Base-by-base conservation (phyloP, 1,284 basidiomycete genomes). In the Malassezia vespertilionis region DNA sequence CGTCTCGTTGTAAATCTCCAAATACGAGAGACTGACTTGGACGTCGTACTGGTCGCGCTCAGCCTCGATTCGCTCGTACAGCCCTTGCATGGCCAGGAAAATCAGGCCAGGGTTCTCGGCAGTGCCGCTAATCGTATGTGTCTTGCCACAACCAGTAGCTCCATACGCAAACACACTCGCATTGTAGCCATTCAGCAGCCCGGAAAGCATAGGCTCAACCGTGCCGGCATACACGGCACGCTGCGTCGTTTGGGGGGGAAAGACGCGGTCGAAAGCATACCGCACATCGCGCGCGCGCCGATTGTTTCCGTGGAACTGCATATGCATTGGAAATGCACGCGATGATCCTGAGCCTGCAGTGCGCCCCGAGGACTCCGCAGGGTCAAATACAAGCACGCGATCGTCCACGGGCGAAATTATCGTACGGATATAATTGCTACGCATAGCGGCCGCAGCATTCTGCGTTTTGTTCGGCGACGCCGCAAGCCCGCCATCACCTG, bases 1-100 rank as follows among this genome's bases (percentile, higher is more conserved):
- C 40, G 57, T 61, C 38, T 70, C 67, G 45, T 70, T 70, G 58
- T 70, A 70, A 53, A 70, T 70, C 44, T 70, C 67, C 35, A 70
- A 58, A 36, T 70, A 70, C 2, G 65, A 65, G 15, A 70, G 63
- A 5, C 64, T 53, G 32, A 70, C 50, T 5, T 65, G 47, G 4
- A 65, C 61, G 20, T 69, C 65, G n/a, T 46, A 60, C 31, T 70
- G 65, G 20, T 53, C 52, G 5, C 44, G 40, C 0, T 57, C 56
- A 31, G 63, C 62, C 27, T 57, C 57, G 36, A 69, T 68, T 33
- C 65, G 58, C 36, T 57, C 50, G 38, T 66, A 70, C 36, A 70
- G 63, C 31, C 64, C 65, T 44, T 58, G 58, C 64, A 70, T 67
- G n/a, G 67, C 67, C 24, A 69, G 50, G 40, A 69, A 70, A 57